Percentiles rank a stretch among this genome's conserved stretches.
Evolutionary conservation across 768 basidiomycete species (phyloP).

Genomic region (Boletellus ananiceps): DNA sequence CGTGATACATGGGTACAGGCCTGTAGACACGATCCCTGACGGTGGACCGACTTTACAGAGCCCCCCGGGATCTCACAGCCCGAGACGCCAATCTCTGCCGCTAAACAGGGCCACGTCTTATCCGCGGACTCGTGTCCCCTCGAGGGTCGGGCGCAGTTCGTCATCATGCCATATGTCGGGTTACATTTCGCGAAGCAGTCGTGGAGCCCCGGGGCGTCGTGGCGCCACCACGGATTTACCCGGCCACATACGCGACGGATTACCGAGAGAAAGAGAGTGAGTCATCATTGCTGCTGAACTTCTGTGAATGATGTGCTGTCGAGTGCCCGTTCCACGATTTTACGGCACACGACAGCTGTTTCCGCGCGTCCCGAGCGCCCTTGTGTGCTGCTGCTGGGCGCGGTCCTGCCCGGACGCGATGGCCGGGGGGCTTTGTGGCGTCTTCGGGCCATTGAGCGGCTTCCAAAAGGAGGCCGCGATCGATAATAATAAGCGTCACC

Average conservation of each 20-base stretch:
- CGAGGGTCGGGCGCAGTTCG: conserved; percentile 1
- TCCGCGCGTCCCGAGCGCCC: too few species aligned
- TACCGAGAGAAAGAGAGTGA: conserved; percentile 11
- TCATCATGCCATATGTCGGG: conserved; percentile 1
- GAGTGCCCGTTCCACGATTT: conserved; percentile 7
- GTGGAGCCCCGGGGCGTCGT: not conserved
- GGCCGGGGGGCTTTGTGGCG: conserved; percentile 24
- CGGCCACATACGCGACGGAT: conserved; percentile 2
- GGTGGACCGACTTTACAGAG: too few species aligned
- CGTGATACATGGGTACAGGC: conserved; percentile 8
- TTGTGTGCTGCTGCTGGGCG: too few species aligned
- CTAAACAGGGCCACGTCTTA: not conserved
- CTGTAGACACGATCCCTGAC: not conserved
- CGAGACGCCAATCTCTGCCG: not conserved
- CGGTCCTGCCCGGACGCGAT: not conserved
- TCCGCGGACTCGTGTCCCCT: conserved; percentile 12
- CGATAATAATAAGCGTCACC: conserved; percentile 13
- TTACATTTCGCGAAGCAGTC: not conserved
- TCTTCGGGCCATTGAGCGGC: not conserved
- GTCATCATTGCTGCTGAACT: conserved; percentile 10
- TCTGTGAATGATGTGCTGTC: conserved; percentile 7
- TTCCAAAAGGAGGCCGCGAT: conserved; percentile 4
- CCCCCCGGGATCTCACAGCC: too few species aligned
- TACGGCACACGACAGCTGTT: conserved; percentile 16
- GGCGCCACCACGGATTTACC: not conserved